These are phyloP conservation scores for Colletotrichum musicola DNA, from an alignment of 2,329 filamentous ascomycete species.

Conservation along the genomic window DNA sequence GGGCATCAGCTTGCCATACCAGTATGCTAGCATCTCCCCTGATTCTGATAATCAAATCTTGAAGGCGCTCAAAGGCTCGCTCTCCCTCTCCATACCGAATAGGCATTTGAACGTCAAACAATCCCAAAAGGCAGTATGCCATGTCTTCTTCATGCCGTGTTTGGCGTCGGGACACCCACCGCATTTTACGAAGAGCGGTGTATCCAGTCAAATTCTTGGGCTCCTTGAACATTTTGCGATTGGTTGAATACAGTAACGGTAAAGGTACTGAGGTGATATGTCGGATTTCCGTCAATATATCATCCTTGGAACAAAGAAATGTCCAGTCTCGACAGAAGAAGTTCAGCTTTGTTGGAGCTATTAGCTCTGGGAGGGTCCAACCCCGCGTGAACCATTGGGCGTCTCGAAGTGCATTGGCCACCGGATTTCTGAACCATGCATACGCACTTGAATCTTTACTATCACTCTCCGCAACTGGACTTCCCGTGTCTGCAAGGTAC, in stretches of 20 bases:
- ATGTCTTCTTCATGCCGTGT: background rate
- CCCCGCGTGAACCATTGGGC: conserved; percentile 35
- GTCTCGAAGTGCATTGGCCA: too few species aligned
- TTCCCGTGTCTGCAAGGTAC: conserved; percentile 16
- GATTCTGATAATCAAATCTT: background rate
- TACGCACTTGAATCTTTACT: too few species aligned
- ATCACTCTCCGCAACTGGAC: too few species aligned
- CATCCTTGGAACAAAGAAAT: background rate
- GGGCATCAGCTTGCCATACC: background rate
- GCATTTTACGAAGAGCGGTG: background rate
- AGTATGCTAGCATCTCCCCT: background rate
- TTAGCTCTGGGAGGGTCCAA: conserved; percentile 35
- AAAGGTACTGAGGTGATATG: background rate
- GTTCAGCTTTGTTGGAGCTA: conserved; percentile 18
- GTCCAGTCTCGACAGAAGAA: conserved; percentile 25
- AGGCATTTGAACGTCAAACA: background rate
- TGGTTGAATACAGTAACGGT: too few species aligned
- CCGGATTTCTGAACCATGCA: too few species aligned
- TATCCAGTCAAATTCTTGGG: background rate
- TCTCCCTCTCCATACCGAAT: background rate
- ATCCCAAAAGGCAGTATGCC: background rate
- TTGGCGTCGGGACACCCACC: background rate
- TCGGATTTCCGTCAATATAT: background rate
- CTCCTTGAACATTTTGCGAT: background rate
- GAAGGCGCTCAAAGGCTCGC: background rate